Conservation (phyloP, 2,329 filamentous ascomycete species). For the Tolypocladium cylindrosporum region DNA sequence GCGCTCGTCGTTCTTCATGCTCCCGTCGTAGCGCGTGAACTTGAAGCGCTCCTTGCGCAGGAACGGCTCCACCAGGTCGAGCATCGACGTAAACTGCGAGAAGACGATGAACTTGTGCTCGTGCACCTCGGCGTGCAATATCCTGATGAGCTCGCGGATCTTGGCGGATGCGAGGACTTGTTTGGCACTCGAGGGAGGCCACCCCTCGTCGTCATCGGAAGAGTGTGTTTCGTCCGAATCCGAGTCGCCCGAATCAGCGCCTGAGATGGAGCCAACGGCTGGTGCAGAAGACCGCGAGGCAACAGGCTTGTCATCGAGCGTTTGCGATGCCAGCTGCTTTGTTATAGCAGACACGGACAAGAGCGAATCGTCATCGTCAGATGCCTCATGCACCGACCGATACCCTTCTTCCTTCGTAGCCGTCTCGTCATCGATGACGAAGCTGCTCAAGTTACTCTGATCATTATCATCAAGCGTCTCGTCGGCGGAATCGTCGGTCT, state of each 20-base stretch:
- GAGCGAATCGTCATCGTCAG: conserved; percentile 22
- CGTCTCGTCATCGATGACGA: conserved; percentile 42
- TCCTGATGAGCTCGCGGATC: conserved; percentile 73
- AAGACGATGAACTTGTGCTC: conserved; percentile 98
- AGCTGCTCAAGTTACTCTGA: conserved; percentile 43
- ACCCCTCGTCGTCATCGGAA: conserved; percentile 19
- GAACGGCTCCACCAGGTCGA: conserved; percentile 92
- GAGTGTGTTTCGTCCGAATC: conserved; percentile 30
- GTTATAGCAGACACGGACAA: conserved; percentile 25
- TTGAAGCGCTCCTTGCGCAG: conserved; percentile 62
- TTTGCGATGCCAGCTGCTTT: conserved; percentile 26
- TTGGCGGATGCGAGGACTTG: conserved; percentile 71
- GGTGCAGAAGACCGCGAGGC: conserved; percentile 3
- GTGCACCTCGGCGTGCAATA: conserved; percentile 67
- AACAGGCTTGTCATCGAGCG: conserved; percentile 16
- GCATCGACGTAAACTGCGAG: conserved; percentile 96
- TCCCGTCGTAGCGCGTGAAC: conserved; percentile 86
- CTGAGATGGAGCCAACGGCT: conserved; percentile 14
- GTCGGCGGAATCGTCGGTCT: conserved; percentile 55
- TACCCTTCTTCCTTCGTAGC: conserved; percentile 21
- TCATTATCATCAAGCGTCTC: conserved; percentile 45
- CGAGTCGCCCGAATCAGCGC: conserved; percentile 16
- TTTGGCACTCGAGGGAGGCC: conserved; percentile 15
- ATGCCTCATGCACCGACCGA: conserved; percentile 12
- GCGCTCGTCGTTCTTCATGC: conserved; percentile 87